phyloP scores from a whole-genome alignment of 1,139 yeast genomes.

The Saccharomyces hybrid region DNA sequence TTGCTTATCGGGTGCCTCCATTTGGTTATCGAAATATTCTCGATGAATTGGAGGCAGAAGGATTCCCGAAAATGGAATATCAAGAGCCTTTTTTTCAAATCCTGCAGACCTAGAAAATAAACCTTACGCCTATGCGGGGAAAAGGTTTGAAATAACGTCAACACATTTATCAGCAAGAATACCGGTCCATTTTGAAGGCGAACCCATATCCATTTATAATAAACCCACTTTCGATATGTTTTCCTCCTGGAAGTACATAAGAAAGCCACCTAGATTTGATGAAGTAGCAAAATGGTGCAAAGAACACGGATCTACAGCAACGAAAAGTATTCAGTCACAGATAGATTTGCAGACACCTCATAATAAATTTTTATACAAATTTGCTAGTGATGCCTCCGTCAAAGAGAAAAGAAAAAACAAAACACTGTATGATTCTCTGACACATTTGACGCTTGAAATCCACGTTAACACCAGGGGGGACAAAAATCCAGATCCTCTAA shows the following conservation, averaged over 20 bases:
- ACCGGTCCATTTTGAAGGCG: constrained; percentile 21
- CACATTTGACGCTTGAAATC: constrained; percentile 56
- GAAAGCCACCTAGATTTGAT: constrained; percentile 36
- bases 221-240: constrained; percentile 3
- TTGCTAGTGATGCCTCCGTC: constrained; percentile 25
- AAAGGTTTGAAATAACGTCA: constrained; percentile 39
- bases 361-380: constrained; percentile 28
- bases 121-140: constrained; percentile 63
- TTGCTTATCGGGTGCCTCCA: constrained; percentile 9
- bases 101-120: constrained; percentile 43
- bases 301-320: constrained; percentile 1
- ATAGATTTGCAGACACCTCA: constrained; percentile 42
- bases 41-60: constrained; percentile 37
- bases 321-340: constrained; percentile 39
- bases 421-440: constrained; percentile 39
- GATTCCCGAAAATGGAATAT: constrained; percentile 48
- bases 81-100: constrained; percentile 57
- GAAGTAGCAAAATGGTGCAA: constrained; percentile 32
- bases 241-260: constrained; percentile 35
- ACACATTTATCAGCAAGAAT: constrained; percentile 23
- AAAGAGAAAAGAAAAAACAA: constrained; percentile 38
- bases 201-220: constrained; percentile 10
- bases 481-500: constrained; percentile 56
- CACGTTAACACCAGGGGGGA: constrained; percentile 50
- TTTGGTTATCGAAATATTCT: constrained; percentile 12